Percentiles rank a stretch among this genome's conserved stretches.
phyloP scores from a whole-genome alignment of 2,329 filamentous ascomycete species.

The Exophiala phaeomuriformis region DNA sequence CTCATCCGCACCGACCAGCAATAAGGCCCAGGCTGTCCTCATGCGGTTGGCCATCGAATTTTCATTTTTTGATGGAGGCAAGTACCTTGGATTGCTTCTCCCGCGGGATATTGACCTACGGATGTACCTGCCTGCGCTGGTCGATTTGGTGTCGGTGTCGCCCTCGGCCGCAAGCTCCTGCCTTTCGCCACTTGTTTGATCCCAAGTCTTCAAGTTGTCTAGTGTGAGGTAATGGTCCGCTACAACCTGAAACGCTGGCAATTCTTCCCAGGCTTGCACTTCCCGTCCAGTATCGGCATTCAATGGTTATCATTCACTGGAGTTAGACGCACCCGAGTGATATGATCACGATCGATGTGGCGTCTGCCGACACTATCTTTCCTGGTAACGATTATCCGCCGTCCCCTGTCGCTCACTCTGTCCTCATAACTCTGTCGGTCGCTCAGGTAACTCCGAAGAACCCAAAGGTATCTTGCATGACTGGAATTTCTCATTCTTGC shows the following conservation, averaged over 20 bases:
- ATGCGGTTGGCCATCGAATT: no score
- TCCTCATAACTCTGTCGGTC: no score
- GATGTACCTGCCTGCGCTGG: neutral
- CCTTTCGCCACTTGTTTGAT: neutral
- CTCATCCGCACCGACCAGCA: neutral
- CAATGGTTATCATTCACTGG: slow-evolving; percentile 16
- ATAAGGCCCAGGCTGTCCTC: no score
- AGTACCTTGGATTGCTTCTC: no score
- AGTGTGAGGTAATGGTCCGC: no score
- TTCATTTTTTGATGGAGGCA: no score
- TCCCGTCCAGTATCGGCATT: slow-evolving; percentile 2
- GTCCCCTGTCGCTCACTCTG: no score
- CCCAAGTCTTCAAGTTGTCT: neutral
- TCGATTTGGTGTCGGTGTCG: neutral
- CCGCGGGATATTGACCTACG: neutral
- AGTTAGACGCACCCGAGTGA: neutral
- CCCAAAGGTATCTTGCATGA: no score
- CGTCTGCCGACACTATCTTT: neutral
- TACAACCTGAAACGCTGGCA: neutral
- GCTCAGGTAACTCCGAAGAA: no score
- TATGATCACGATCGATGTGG: neutral
- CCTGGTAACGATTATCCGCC: no score
- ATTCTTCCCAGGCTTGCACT: neutral
- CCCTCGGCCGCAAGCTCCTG: neutral
- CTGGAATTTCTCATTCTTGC: no score